Conservation (phyloP, 345 rosid species). For the Pseudoturritis turrita region DNA sequence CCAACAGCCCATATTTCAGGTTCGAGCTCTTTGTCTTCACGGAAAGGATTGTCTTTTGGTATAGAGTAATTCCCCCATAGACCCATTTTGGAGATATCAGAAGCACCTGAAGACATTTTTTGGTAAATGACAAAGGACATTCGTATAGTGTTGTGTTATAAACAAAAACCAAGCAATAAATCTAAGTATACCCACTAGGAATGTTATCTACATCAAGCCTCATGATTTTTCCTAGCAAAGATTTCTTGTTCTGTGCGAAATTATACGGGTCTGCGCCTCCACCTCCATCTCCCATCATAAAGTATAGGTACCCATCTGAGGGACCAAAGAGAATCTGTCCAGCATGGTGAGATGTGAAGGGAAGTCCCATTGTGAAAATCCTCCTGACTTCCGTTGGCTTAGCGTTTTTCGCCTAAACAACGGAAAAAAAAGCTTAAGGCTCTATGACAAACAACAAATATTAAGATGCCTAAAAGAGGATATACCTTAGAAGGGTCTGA, state of each 20-base stretch:
- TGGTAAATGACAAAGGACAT: neutral
- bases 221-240: slow-evolving; percentile 93
- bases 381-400: slow-evolving; percentile 32
- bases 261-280: slow-evolving; percentile 72
- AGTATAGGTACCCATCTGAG: slow-evolving; percentile 70
- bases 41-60: slow-evolving; percentile 62
- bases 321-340: slow-evolving; percentile 99
- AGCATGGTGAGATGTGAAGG: slow-evolving; percentile 71
- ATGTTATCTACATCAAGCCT: slow-evolving; percentile 81
- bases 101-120: slow-evolving; percentile 30
- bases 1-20: slow-evolving; percentile 71
- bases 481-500: slow-evolving; percentile 49
- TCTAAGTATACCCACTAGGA: slow-evolving; percentile 46
- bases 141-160: neutral
- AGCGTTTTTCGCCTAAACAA: slow-evolving; percentile 31
- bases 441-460: neutral
- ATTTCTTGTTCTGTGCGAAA: slow-evolving; percentile 88
- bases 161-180: neutral
- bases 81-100: slow-evolving; percentile 31
- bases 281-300: slow-evolving; percentile 96
- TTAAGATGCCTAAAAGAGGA: neutral
- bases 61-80: slow-evolving; percentile 71
- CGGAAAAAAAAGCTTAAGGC: neutral
- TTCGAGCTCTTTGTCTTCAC: slow-evolving; percentile 42
- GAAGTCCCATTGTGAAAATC: slow-evolving; percentile 73